Evolutionary conservation across 192 early-diverging fungal genomes (phyloP), one percentile per base, ranked within the genome.

Genomic region (Podila horticola): DNA sequence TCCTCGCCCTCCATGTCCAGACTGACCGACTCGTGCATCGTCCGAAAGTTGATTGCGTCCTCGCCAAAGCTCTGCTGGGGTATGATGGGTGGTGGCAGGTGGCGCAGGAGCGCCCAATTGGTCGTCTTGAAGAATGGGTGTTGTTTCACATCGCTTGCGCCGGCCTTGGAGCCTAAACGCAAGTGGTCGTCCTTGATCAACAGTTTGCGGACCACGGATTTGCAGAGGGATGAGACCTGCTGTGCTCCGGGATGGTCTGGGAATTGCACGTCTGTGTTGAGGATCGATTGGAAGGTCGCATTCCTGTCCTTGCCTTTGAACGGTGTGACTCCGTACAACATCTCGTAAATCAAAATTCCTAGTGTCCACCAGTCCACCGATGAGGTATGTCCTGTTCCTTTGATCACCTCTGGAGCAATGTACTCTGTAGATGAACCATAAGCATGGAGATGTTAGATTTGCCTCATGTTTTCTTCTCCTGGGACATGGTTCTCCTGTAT

Each of bases 361-460:
- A 99, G 79, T 15, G 97, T 99, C 98, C 98, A 99, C 96, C 97
- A 99, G 86, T 99, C 98, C 13, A 99, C 95, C 2, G 92, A 89
- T 74, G 91, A 93, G 7, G 97, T 97, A 86, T 99, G 97, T 17
- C 97, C 97, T 57, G 89, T 87, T 50, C 97, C 97, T 65, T 93
- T 94, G 86, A 99, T 98, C 22, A 99, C 96, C 83, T 99, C 98
- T 49, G 98, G 98, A 24, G 98, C 96, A 92, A 99, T 98, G 82
- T 99, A 99, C 86, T 99, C 97, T 90, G 67, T 6, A 52, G 30
- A 61, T 19, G 62, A 30, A 0, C 5, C 28, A 29, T 41, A 55
- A 58, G 26, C 22, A n/a, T 52, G 4, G 29, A 13, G 50, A 49
- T 19, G 36, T 30, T 13, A 59, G 36, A 38, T 62, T 28, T 5